Evolutionary conservation across 306 rosid species (phyloP), one percentile per base, ranked within the genome.

Genomic region (Canavalia gladiata): DNA sequence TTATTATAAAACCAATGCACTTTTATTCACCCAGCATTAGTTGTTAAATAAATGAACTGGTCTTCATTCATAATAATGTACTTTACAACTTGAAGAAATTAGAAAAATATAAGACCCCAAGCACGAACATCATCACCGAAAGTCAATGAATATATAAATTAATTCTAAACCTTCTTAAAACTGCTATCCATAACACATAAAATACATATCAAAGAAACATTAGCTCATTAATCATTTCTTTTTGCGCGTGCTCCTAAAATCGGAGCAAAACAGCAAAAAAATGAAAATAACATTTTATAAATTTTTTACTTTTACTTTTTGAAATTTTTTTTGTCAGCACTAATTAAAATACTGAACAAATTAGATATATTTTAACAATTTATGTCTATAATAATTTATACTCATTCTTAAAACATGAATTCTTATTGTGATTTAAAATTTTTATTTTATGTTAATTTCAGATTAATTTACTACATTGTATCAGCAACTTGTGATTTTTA

Each of bases 111-210:
- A 18, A 18, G 25, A 18, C 25, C 25, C 25, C 25, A 18, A 18
- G 25, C 25, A 18, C 25, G 25, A 18, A 18, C 25, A 18, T 18
- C 25, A 18, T 18, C 25, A 18, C 25, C 25, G 25, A 18, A 18
- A 18, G 25, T 18, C 25, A 18, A 18, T 18, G 25, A 18, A 18
- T 18, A 25, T 50, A 52, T 66, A 46, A 68, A 68, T 6, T 3
- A 62, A 70, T 41, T 1, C 7, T 33, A 70, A 83, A 52, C 46
- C 30, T 51, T 42, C 51, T 62, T 51, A 70, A 74, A 68, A 52
- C 7, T 41, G 25, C 4, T 10, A 68, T 75, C 30, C 46, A 8
- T 3, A 43, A 43, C 33, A 58, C 13, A 70, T 69, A 4, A 57
- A 67, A 67, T 29, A 46, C 57, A 46, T 57, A 37, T 75, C 74